phyloP scores from a whole-genome alignment of 73 alveolate species.

The Urostyla sp. region DNA sequence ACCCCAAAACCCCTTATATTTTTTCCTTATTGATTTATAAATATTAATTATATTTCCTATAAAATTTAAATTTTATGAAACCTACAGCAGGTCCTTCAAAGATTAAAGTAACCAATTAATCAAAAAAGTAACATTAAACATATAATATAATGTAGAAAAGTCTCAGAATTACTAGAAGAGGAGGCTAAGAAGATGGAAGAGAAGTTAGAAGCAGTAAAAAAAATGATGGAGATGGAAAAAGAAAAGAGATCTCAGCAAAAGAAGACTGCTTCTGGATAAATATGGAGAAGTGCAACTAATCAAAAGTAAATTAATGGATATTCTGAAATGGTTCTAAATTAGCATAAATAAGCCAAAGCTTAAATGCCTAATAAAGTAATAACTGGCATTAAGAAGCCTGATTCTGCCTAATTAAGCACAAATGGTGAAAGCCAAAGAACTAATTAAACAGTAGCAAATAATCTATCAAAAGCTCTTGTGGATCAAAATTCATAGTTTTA shows the following conservation, averaged over 20 bases:
- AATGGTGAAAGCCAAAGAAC: constrained; percentile 1
- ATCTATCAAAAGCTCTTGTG: not conserved
- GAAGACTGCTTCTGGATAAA: not conserved
- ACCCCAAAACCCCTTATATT: too few species aligned
- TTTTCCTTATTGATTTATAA: too few species aligned
- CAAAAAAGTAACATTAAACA: too few species aligned
- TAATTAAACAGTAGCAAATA: constrained; percentile 10
- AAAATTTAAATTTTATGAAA: too few species aligned
- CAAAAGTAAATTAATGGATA: constrained; percentile 58
- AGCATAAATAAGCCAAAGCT: constrained; percentile 43
- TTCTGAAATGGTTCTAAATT: constrained; percentile 56
- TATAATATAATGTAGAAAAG: too few species aligned
- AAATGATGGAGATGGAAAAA: constrained; percentile 63
- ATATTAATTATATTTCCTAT: too few species aligned
- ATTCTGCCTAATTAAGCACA: not conserved
- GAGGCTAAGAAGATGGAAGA: constrained; percentile 74
- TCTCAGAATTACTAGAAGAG: constrained; percentile 39
- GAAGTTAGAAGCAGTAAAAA: constrained; percentile 48
- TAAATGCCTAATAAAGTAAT: not conserved
- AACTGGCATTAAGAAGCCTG: constrained; percentile 15
- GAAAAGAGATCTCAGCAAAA: constrained; percentile 49
- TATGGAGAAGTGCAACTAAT: constrained; percentile 61
- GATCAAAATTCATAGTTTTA: not conserved
- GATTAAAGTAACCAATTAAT: too few species aligned
- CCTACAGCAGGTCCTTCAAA: too few species aligned